Conservation (phyloP, 176 grass and related monocot species). For the Oryza meridionalis region DNA sequence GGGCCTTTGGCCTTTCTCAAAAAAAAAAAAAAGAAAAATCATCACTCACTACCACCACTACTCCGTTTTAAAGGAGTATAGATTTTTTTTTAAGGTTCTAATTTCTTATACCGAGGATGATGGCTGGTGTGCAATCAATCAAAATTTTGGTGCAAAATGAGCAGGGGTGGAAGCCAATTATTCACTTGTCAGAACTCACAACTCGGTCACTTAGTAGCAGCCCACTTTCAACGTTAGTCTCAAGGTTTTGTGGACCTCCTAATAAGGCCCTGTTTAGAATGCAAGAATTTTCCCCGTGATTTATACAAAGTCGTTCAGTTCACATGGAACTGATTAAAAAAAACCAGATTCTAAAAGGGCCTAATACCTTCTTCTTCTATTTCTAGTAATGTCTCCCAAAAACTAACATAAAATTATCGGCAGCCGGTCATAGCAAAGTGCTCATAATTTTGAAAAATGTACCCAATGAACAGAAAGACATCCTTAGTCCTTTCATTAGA, state of each 20-base stretch:
- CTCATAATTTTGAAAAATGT: neutral
- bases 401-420: neutral
- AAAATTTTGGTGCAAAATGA: neutral
- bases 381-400: too few relatives aligned
- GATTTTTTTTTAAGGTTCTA: too few relatives aligned
- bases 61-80: too few relatives aligned
- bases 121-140: neutral
- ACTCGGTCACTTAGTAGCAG: neutral
- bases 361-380: too few relatives aligned
- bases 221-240: neutral
- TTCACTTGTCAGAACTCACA: neutral
- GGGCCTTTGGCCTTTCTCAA: too few relatives aligned
- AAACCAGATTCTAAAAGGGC: too few relatives aligned
- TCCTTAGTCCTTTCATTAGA: neutral
- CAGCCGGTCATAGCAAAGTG: neutral
- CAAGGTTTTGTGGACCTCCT: too few relatives aligned
- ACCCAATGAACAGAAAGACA: neutral
- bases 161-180: neutral
- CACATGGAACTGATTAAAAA: too few relatives aligned
- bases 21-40: too few relatives aligned
- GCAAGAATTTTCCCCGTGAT: too few relatives aligned
- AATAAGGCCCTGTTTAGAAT: neutral
- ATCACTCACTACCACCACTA: too few relatives aligned
- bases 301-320: too few relatives aligned
- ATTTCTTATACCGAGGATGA: neutral